Conservation (phyloP, 306 rosid genomes). For the Lablab purpureus region DNA sequence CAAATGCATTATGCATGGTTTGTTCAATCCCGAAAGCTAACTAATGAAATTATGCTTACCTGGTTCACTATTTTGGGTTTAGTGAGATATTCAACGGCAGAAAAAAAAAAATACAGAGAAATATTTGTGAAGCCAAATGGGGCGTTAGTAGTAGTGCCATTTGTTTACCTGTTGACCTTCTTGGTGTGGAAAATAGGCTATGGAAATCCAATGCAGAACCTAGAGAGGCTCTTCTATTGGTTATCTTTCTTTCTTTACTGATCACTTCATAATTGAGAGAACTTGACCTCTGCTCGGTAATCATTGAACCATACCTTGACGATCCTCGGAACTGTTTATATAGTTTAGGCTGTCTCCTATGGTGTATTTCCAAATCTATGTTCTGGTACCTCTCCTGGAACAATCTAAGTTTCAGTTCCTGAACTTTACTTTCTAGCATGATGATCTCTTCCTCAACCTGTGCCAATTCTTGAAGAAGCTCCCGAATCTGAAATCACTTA, state of each 20-base stretch:
- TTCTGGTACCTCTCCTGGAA: conserved; percentile 63
- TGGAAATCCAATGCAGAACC: conserved; percentile 65
- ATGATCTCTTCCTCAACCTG: conserved; percentile 76
- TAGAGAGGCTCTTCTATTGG: conserved; percentile 58
- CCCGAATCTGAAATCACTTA: conserved; percentile 61
- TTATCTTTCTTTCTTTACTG: conserved; percentile 46
- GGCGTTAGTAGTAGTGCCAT: background rate
- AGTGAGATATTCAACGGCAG: background rate
- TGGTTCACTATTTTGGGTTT: background rate
- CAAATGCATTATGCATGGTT: background rate
- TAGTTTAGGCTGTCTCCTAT: conserved; percentile 47
- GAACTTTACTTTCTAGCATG: conserved; percentile 72
- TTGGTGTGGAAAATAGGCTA: conserved; percentile 57
- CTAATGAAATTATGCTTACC: background rate
- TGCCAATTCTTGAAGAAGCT: conserved; percentile 72
- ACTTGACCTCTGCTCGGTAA: conserved; percentile 49
- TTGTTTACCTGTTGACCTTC: conserved; percentile 59
- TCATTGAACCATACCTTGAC: conserved; percentile 47
- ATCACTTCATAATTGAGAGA: conserved; percentile 58
- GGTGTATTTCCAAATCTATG: conserved; percentile 57
- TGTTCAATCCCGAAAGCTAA: background rate
- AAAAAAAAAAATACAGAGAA: background rate
- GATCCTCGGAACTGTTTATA: conserved; percentile 46
- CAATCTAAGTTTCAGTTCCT: conserved; percentile 66
- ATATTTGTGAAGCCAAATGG: background rate